A percentile compares a stretch with the other conserved stretches of the same genome.
phyloP scores from a whole-genome alignment of 1,139 yeast species.

The Debaryomycetaceae sp. region DNA sequence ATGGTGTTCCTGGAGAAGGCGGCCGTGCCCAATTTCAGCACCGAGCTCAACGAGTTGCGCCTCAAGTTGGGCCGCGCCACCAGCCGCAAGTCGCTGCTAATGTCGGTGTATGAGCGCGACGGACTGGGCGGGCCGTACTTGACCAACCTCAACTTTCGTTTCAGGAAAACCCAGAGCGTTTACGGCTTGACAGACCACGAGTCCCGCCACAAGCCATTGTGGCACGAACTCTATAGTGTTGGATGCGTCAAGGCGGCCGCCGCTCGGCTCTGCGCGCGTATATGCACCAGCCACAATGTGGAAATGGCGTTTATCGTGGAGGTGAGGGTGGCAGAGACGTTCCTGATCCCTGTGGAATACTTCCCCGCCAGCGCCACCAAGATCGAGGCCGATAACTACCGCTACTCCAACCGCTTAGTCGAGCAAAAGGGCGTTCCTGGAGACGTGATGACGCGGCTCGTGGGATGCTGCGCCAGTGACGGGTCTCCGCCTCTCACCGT shows the following conservation, averaged over 20 bases:
- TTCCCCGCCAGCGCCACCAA: constrained; percentile 29
- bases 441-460: constrained; percentile 32
- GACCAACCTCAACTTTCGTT: constrained; percentile 34
- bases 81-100: constrained; percentile 16
- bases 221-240: constrained; percentile 28
- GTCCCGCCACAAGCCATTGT: constrained; percentile 13
- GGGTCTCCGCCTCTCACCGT: constrained; percentile 25
- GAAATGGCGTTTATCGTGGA: constrained; percentile 50
- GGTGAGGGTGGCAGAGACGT: constrained; percentile 39
- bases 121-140: constrained; percentile 52
- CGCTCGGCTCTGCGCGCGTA: constrained; percentile 23
- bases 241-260: constrained; percentile 37
- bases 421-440: constrained; percentile 11
- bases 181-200: constrained; percentile 6
- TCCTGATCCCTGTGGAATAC: constrained; percentile 24
- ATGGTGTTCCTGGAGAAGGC: constrained; percentile 1
- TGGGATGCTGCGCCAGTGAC: constrained; percentile 36
- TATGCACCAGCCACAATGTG: constrained; percentile 27
- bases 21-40: constrained; percentile 3
- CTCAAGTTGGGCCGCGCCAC: constrained; percentile 47
- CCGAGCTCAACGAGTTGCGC: constrained; percentile 17
- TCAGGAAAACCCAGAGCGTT: constrained; percentile 18
- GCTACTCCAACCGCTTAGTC: constrained; percentile 23
- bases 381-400: constrained; percentile 34
- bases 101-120: constrained; percentile 45